These are phyloP conservation scores for Botrytis cinerea DNA, from an alignment of 2,329 filamentous ascomycete genomes.

Conservation along the genomic window DNA sequence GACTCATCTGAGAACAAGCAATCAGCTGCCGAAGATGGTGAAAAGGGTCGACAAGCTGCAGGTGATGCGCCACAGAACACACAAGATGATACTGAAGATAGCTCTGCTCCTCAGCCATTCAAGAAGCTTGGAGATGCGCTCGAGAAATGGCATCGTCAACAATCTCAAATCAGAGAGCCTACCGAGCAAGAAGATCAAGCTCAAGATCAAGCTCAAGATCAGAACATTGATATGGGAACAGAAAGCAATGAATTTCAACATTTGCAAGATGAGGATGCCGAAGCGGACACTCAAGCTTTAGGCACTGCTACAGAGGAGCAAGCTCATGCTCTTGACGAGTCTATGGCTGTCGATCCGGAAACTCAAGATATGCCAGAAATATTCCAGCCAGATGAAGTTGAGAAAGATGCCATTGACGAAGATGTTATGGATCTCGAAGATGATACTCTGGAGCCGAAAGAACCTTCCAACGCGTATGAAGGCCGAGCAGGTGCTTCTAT, in stretches of 20 bases:
- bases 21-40: slow-evolving; percentile 64
- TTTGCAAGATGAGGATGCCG: slow-evolving; percentile 77
- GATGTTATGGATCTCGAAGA: slow-evolving; percentile 47
- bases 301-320: slow-evolving; percentile 88
- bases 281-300: slow-evolving; percentile 87
- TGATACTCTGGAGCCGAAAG: slow-evolving; percentile 45
- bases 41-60: slow-evolving; percentile 49
- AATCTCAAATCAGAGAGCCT: slow-evolving; percentile 71
- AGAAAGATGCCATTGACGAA: slow-evolving; percentile 50
- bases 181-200: slow-evolving; percentile 51
- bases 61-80: slow-evolving; percentile 45
- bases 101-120: slow-evolving; percentile 68
- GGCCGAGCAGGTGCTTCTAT: slow-evolving; percentile 60
- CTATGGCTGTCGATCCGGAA: slow-evolving; percentile 80
- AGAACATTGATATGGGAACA: slow-evolving; percentile 52
- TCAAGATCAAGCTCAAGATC: slow-evolving; percentile 43
- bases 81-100: slow-evolving; percentile 45
- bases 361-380: slow-evolving; percentile 60
- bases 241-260: slow-evolving; percentile 93
- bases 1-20: slow-evolving; percentile 64
- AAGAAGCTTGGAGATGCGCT: slow-evolving; percentile 92
- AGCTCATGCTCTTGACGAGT: slow-evolving; percentile 79
- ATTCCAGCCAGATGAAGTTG: slow-evolving; percentile 44
- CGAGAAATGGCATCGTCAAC: slow-evolving; percentile 88
- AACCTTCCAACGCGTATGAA: slow-evolving; percentile 54